phyloP scores from a whole-genome alignment of 768 basidiomycete genomes.

The Artomyces pyxidatus region DNA sequence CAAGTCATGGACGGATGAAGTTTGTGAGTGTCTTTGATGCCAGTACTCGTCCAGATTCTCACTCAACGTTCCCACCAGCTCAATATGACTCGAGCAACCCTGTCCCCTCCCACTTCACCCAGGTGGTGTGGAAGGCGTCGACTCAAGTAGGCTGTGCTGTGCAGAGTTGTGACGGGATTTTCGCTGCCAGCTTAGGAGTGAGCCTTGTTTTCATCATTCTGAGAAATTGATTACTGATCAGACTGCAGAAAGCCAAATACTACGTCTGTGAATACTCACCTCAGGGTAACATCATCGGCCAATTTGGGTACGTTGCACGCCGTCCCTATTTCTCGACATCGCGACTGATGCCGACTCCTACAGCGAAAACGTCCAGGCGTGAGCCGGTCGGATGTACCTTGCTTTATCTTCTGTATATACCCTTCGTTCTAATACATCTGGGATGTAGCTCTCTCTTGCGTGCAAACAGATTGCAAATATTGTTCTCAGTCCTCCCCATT shows the following conservation, averaged over 20 bases:
- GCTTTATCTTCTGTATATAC: neutral
- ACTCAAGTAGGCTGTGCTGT: slow-evolving; percentile 59
- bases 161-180: slow-evolving; percentile 41
- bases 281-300: slow-evolving; percentile 55
- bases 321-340: neutral
- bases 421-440: neutral
- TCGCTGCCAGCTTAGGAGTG: slow-evolving; percentile 47
- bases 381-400: neutral
- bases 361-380: slow-evolving; percentile 26
- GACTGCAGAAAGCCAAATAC: slow-evolving; percentile 41
- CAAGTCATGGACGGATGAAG: slow-evolving; percentile 61
- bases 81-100: slow-evolving; percentile 53
- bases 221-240: slow-evolving; percentile 1
- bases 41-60: neutral
- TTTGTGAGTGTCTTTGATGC: slow-evolving; percentile 33
- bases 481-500: too few species aligned
- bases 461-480: too few species aligned
- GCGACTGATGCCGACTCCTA: neutral
- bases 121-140: slow-evolving; percentile 67
- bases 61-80: slow-evolving; percentile 26
- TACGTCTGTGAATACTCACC: slow-evolving; percentile 65
- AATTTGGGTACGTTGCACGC: slow-evolving; percentile 44
- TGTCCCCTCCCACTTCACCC: slow-evolving; percentile 59
- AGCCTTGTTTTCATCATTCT: slow-evolving; percentile 16
- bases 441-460: neutral